A percentile compares a stretch with the other conserved stretches of the same genome.
Conservation (phyloP, 768 basidiomycete species). For the Agrocybe praecox region DNA sequence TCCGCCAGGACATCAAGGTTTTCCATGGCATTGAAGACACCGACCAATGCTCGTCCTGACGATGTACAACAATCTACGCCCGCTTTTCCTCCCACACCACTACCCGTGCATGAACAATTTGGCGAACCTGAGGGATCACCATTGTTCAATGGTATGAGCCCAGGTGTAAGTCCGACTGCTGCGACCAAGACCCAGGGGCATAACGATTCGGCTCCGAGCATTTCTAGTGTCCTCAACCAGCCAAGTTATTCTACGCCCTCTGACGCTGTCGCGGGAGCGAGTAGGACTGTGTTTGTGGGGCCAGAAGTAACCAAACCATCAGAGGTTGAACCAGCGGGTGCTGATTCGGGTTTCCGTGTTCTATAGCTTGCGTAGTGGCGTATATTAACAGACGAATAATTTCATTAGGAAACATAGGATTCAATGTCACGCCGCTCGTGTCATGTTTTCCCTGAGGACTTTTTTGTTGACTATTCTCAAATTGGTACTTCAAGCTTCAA, state of each 20-base stretch:
- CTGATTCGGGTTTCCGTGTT: not conserved
- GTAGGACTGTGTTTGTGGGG: not conserved
- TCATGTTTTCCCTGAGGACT: no score
- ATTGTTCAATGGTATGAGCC: conserved; percentile 29
- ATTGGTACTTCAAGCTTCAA: no score
- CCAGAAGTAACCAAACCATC: not conserved
- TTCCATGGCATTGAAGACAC: conserved; percentile 22
- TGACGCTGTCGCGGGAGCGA: not conserved
- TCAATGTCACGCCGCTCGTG: no score
- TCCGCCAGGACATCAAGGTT: conserved; percentile 29
- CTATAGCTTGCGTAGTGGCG: not conserved
- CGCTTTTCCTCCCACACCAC: conserved; percentile 7
- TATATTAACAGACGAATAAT: not conserved
- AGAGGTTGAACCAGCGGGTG: not conserved
- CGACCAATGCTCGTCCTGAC: conserved; percentile 16
- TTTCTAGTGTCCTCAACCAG: not conserved
- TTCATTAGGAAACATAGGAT: not conserved
- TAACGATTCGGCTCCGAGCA: not conserved
- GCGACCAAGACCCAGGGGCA: not conserved
- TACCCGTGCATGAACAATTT: conserved; percentile 11
- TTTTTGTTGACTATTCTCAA: not conserved
- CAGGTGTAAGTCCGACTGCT: conserved; percentile 19
- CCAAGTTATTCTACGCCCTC: no score
- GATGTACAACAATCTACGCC: conserved; percentile 4
- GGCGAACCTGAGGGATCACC: conserved; percentile 26